A percentile compares a stretch with the other conserved stretches of the same genome.
Conservation (phyloP, 2,329 filamentous ascomycete genomes). For the Fusarium lateritium region DNA sequence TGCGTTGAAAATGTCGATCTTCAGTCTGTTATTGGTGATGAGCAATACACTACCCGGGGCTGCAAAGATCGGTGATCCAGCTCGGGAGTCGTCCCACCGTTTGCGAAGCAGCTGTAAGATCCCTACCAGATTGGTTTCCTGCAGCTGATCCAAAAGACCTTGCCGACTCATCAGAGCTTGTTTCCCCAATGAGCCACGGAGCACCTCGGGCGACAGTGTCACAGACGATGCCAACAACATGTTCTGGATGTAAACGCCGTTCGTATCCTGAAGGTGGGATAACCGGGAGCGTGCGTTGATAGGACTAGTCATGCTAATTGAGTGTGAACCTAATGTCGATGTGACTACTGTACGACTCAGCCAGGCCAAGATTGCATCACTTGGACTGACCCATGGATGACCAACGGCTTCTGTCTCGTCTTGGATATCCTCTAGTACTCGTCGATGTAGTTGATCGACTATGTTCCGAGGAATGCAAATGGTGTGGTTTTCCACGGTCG, state of each 20-base stretch:
- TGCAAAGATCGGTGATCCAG: background rate
- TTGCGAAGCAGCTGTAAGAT: background rate
- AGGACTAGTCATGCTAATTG: background rate
- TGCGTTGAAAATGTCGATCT: background rate
- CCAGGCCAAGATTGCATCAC: background rate
- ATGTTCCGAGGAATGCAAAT: background rate
- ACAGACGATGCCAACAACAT: background rate
- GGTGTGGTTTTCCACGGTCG: background rate
- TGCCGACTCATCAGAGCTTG: background rate
- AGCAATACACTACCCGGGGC: background rate
- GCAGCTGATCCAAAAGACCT: background rate
- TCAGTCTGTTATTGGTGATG: background rate
- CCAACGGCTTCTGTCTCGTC: accelerated
- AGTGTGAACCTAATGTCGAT: accelerated
- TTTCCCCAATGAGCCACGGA: background rate
- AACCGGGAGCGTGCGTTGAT: background rate
- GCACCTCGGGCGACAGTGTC: accelerated
- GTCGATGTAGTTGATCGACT: background rate
- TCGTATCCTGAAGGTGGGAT: accelerated
- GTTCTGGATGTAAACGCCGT: background rate
- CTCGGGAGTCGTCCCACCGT: background rate
- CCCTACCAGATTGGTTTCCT: background rate
- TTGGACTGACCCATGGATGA: slow-evolving; percentile 3
- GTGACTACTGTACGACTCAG: background rate
- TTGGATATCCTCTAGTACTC: background rate